Percentiles rank a stretch among this genome's conserved stretches.
Evolutionary conservation across 148 eudicot genomes (phyloP).

Genomic region (Diospyros lotus): DNA sequence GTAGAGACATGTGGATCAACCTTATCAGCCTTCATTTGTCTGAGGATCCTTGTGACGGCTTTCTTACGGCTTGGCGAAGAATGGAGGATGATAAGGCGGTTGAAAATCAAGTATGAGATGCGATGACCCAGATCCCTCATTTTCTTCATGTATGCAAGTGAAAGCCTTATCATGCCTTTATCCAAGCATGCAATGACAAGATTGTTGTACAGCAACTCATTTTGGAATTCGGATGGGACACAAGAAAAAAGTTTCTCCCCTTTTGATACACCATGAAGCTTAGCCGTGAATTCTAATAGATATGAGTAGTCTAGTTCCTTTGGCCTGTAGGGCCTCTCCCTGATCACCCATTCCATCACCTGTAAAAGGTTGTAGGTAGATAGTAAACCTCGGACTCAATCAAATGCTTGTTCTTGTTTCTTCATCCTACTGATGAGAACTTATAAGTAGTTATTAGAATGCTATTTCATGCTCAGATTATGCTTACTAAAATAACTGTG

Average conservation of each 20-base stretch:
- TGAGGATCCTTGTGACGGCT: slow-evolving; percentile 56
- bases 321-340: slow-evolving; percentile 69
- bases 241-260: slow-evolving; percentile 69
- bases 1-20: slow-evolving; percentile 83
- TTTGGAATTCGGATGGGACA: slow-evolving; percentile 72
- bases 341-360: too few relatives aligned
- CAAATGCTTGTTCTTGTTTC: slow-evolving; percentile 28
- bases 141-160: slow-evolving; percentile 85
- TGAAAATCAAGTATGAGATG: slow-evolving; percentile 74
- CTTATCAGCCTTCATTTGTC: slow-evolving; percentile 94
- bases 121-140: slow-evolving; percentile 86
- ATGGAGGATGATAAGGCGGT: slow-evolving; percentile 85
- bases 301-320: slow-evolving; percentile 87
- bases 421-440: slow-evolving; percentile 75
- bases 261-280: slow-evolving; percentile 71
- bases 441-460: slow-evolving; percentile 1
- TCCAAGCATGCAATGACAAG: slow-evolving; percentile 89
- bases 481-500: too few relatives aligned
- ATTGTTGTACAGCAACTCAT: slow-evolving; percentile 83
- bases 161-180: slow-evolving; percentile 65
- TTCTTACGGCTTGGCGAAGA: slow-evolving; percentile 68
- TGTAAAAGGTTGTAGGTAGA: too few relatives aligned
- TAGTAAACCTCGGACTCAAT: too few relatives aligned
- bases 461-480: background rate
- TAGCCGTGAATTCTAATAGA: slow-evolving; percentile 80